phyloP scores from a whole-genome alignment of 176 grass and related monocot genomes.

The Phoenix roebelenii region DNA sequence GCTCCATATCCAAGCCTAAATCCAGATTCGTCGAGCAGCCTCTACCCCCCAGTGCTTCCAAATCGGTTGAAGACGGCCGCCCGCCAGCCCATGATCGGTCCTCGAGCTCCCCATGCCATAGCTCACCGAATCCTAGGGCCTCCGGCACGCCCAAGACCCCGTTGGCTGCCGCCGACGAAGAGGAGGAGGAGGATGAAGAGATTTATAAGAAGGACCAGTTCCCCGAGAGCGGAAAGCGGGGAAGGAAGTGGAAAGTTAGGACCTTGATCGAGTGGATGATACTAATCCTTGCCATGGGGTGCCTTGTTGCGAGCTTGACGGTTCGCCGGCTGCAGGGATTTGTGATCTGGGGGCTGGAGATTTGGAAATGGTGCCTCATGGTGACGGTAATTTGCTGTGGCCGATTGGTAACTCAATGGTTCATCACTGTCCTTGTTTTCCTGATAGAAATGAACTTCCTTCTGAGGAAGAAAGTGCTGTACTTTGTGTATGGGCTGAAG shows the following conservation, averaged over 20 bases:
- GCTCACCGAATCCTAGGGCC: constrained; percentile 1
- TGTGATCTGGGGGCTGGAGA: constrained; percentile 53
- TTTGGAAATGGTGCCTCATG: constrained; percentile 97
- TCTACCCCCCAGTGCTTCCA: background rate
- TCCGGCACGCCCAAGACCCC: constrained; percentile 2
- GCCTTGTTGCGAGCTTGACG: constrained; percentile 58
- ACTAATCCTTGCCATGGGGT: constrained; percentile 54
- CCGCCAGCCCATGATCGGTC: too few species aligned
- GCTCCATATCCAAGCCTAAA: constrained; percentile 7
- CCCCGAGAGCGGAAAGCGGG: background rate
- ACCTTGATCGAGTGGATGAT: constrained; percentile 32
- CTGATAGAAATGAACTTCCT: constrained; percentile 89
- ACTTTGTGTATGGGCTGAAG: constrained; percentile 89
- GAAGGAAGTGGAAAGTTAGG: constrained; percentile 35
- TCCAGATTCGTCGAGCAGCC: constrained; percentile 10
- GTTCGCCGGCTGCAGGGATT: constrained; percentile 24
- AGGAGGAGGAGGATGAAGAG: constrained; percentile 63
- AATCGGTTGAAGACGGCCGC: background rate
- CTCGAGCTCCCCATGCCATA: background rate
- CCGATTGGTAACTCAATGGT: constrained; percentile 60
- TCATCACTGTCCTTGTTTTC: constrained; percentile 53
- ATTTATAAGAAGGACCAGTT: constrained; percentile 38
- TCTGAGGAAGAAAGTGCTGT: constrained; percentile 82
- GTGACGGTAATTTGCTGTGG: constrained; percentile 68
- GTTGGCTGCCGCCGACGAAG: constrained; percentile 14